Evolutionary conservation across 306 rosid genomes (phyloP).

Genomic region (Sicyos edulis): DNA sequence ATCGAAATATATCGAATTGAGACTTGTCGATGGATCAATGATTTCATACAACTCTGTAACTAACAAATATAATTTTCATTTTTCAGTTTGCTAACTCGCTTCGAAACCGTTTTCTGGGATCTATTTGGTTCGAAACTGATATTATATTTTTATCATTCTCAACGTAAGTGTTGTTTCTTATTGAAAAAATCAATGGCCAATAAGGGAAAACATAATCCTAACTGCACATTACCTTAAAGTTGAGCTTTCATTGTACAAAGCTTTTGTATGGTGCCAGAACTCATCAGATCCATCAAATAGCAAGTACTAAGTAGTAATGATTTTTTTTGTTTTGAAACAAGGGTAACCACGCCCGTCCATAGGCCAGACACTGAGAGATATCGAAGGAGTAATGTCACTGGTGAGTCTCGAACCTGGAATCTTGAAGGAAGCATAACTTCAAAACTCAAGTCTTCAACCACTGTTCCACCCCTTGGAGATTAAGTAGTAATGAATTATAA

Average conservation of each 20-base stretch:
- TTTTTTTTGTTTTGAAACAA: too few relatives aligned
- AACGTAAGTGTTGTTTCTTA: background rate
- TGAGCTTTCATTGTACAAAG: conserved; percentile 60
- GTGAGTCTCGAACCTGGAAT: too few relatives aligned
- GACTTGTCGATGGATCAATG: background rate
- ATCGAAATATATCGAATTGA: background rate
- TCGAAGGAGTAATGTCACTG: too few relatives aligned
- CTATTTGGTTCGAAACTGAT: too few relatives aligned
- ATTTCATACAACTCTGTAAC: background rate
- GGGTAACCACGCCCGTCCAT: too few relatives aligned
- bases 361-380: too few relatives aligned
- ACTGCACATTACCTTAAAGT: conserved; percentile 51
- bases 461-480: too few relatives aligned
- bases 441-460: too few relatives aligned
- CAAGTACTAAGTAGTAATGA: too few relatives aligned
- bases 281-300: conserved; percentile 84
- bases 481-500: conserved; percentile 86
- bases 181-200: background rate
- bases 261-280: conserved; percentile 66
- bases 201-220: background rate
- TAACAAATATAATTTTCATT: background rate
- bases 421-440: too few relatives aligned
- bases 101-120: too few relatives aligned
- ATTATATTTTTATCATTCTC: background rate
- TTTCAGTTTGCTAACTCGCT: background rate